A percentile compares a stretch with the other conserved stretches of the same genome.
Conservation (phyloP, 2,329 filamentous ascomycete species). For the Oidium heveae region DNA sequence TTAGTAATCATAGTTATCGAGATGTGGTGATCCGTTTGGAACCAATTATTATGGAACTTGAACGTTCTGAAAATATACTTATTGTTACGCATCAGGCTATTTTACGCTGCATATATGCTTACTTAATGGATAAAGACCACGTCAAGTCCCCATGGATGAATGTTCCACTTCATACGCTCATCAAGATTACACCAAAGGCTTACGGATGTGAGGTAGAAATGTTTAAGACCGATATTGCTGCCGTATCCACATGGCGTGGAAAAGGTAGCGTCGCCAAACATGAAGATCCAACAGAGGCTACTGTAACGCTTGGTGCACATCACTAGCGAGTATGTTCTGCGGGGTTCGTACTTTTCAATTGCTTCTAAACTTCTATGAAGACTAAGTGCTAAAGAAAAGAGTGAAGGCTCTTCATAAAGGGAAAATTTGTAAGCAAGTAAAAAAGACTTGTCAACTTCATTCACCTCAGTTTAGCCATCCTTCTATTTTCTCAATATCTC, state of each 20-base stretch:
- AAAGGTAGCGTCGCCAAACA: conserved; percentile 87
- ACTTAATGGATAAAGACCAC: conserved; percentile 95
- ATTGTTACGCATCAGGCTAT: conserved; percentile 97
- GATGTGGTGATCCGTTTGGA: conserved; percentile 95
- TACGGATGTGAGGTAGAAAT: conserved; percentile 82
- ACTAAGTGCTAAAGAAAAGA: too few relatives aligned
- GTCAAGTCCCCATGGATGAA: conserved; percentile 95
- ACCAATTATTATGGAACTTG: conserved; percentile 98
- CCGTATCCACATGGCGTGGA: conserved; percentile 85
- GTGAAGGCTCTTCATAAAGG: too few relatives aligned
- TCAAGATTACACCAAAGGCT: conserved; percentile 83
- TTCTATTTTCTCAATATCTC: too few relatives aligned
- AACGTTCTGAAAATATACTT: conserved; percentile 85
- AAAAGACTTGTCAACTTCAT: too few relatives aligned
- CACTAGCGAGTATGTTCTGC: too few relatives aligned
- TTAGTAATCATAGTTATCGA: conserved; percentile 30
- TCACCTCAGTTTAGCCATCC: too few relatives aligned
- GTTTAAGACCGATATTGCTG: conserved; percentile 74
- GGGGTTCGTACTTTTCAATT: too few relatives aligned
- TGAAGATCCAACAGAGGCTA: conserved; percentile 20
- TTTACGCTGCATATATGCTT: conserved; percentile 88
- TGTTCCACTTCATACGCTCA: conserved; percentile 83
- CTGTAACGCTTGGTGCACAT: conserved; percentile 4
- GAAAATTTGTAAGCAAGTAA: too few relatives aligned
- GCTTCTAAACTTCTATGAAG: too few relatives aligned